Evolutionary conservation across 2,329 filamentous ascomycete species (phyloP), one percentile per base, ranked within the genome.

Genomic region (Ophiostoma fasciatum): DNA sequence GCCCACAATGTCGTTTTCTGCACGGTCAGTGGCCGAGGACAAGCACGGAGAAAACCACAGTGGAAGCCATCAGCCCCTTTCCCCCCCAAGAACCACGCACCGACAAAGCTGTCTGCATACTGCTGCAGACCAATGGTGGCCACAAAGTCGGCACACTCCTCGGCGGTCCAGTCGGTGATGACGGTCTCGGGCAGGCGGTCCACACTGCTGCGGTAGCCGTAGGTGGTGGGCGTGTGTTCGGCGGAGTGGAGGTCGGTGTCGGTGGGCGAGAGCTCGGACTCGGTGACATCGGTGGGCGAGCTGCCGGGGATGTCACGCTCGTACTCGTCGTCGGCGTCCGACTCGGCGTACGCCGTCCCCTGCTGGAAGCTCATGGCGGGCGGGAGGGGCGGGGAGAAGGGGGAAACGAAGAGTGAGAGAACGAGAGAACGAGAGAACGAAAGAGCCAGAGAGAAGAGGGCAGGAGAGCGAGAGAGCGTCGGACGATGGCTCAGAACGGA

Each of bases 1-100:
- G 45, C 90, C 90, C 26, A 87, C 79, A 48, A 98, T 92, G 45
- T 84, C 85, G 53, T 98, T 93, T 51, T 94, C 90, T 90, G 19
- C 25, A 28, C 11, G 30, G 28, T 40, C 35, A 22, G 19, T 20
- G 21, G 13, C 10, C 22, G 31, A 31, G 10, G 34, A 18, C n/a
- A 23, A 25, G 8, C 30, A 35, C 21, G 13, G 12, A 14, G 14
- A 18, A 27, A 27, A 23, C 17, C 25, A 26, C 4, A 15, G 9
- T 21, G 3, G 19, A 4, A n/a, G n/a, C n/a, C n/a, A n/a, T n/a
- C n/a, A n/a, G n/a, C n/a, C n/a, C n/a, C n/a, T n/a, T n/a, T n/a
- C n/a, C n/a, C n/a, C 13, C 5, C 7, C 5, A 17, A 23, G 6
- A 15, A 9, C 18, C 13, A 67, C 77, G 50, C 63, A 93, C 85